Evolutionary conservation across 2,329 filamentous ascomycete genomes (phyloP).

Genomic region (Epichloe uncinata): DNA sequence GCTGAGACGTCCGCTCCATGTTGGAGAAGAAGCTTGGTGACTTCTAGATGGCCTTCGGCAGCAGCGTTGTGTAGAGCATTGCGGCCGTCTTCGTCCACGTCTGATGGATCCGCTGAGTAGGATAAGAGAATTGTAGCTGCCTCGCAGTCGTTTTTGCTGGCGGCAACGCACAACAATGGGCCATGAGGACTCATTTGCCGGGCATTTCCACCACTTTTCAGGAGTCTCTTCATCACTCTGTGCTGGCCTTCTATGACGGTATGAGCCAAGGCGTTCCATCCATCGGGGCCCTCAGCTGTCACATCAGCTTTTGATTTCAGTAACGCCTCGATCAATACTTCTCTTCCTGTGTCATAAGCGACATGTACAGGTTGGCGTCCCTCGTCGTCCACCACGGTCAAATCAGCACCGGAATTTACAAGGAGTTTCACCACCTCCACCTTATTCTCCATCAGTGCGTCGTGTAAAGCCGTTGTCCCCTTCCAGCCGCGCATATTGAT

Average conservation of each 20-base stretch:
- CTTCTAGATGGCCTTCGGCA: background rate
- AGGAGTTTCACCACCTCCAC: background rate
- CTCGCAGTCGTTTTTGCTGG: background rate
- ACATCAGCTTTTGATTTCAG: background rate
- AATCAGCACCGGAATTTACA: background rate
- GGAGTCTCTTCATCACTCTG: background rate
- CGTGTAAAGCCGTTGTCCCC: background rate
- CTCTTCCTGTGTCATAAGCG: background rate
- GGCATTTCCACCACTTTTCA: background rate
- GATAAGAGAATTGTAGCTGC: background rate
- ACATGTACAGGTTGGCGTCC: background rate
- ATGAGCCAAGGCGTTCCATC: background rate
- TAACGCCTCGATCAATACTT: background rate
- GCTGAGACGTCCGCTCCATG: background rate
- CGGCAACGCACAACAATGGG: background rate
- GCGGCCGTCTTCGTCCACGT: background rate
- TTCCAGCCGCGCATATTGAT: background rate
- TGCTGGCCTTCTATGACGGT: background rate
- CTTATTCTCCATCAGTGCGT: background rate
- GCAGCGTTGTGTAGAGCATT: background rate
- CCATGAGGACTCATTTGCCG: background rate
- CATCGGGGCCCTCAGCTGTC: background rate
- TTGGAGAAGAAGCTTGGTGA: background rate
- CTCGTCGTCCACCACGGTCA: background rate
- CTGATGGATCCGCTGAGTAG: background rate